A percentile compares a stretch with the other conserved stretches of the same genome.
These are phyloP conservation scores for Phlebopus sp. DNA, from an alignment of 1,284 basidiomycete species.

Conservation along the genomic window DNA sequence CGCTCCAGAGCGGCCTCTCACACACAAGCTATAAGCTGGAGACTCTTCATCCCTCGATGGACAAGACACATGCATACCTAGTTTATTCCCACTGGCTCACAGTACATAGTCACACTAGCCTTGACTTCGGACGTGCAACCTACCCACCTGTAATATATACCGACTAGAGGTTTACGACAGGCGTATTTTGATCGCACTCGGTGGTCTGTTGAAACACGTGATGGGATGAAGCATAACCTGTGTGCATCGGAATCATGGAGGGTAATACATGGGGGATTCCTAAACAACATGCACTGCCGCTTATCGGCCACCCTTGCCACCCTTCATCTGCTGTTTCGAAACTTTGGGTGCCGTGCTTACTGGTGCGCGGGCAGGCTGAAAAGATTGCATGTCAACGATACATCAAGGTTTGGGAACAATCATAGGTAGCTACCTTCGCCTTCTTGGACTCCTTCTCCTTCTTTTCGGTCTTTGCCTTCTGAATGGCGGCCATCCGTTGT, in stretches of 20 bases:
- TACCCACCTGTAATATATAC: slow-evolving; percentile 20
- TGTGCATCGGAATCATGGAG: slow-evolving; percentile 17
- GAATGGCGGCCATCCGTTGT: slow-evolving; percentile 80
- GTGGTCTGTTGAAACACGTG: background rate
- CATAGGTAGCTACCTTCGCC: slow-evolving; percentile 62
- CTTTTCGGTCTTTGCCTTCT: slow-evolving; percentile 93
- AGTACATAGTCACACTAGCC: slow-evolving; percentile 6
- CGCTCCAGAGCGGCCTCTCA: slow-evolving; percentile 40
- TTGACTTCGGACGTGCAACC: slow-evolving; percentile 7
- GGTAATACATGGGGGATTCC: slow-evolving; percentile 21
- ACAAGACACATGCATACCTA: slow-evolving; percentile 11
- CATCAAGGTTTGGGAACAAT: background rate
- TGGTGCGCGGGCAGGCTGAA: slow-evolving; percentile 53
- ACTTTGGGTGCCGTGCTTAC: slow-evolving; percentile 71
- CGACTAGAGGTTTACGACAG: slow-evolving; percentile 2
- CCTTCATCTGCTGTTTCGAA: slow-evolving; percentile 96
- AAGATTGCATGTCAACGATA: slow-evolving; percentile 3
- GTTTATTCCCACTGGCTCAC: slow-evolving; percentile 6
- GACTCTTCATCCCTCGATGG: slow-evolving; percentile 1
- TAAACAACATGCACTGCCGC: slow-evolving; percentile 3
- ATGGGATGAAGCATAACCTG: slow-evolving; percentile 12
- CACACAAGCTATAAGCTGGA: slow-evolving; percentile 35
- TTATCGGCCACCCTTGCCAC: slow-evolving; percentile 71
- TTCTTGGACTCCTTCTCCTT: slow-evolving; percentile 96
- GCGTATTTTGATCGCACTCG: background rate